phyloP scores from a whole-genome alignment of 2,329 filamentous ascomycete species.

The Ophiocordyceps camponoti-saundersi region DNA sequence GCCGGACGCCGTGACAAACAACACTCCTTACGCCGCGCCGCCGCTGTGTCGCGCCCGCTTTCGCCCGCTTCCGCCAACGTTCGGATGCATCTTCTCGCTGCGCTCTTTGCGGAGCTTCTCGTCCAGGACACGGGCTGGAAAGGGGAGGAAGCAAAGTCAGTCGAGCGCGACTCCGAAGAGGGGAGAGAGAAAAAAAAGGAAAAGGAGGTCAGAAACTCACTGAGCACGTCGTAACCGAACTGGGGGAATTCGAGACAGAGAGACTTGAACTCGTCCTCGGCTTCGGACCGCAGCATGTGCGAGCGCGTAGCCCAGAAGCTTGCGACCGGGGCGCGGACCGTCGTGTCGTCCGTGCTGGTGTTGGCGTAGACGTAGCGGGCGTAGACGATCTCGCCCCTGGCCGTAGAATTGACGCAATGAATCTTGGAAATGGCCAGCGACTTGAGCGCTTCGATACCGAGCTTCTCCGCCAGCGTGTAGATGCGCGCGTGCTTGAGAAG shows the following conservation, averaged over 20 bases:
- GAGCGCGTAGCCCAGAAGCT: slow-evolving; percentile 75
- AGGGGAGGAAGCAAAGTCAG: not conserved
- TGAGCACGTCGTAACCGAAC: slow-evolving; percentile 85
- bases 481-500: slow-evolving; percentile 79
- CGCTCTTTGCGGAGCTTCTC: slow-evolving; percentile 49
- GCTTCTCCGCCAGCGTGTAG: slow-evolving; percentile 75
- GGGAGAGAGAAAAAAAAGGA: no score
- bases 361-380: slow-evolving; percentile 79
- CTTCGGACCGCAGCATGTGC: slow-evolving; percentile 70
- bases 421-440: slow-evolving; percentile 75
- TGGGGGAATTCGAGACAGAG: slow-evolving; percentile 82
- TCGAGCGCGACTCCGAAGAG: no score
- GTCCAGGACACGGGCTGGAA: slow-evolving; percentile 42
- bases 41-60: slow-evolving; percentile 39
- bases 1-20: no score
- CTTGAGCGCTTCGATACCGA: slow-evolving; percentile 51
- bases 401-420: slow-evolving; percentile 75
- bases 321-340: slow-evolving; percentile 69
- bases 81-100: slow-evolving; percentile 40
- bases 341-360: slow-evolving; percentile 49
- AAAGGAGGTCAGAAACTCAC: slow-evolving; percentile 23
- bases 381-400: slow-evolving; percentile 80
- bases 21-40: not conserved
- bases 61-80: slow-evolving; percentile 26
- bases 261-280: slow-evolving; percentile 66